A percentile compares a stretch with the other conserved stretches of the same genome.
These are phyloP conservation scores for Tolypocladium nubicola DNA, from an alignment of 2,329 filamentous ascomycete genomes.

Conservation along the genomic window DNA sequence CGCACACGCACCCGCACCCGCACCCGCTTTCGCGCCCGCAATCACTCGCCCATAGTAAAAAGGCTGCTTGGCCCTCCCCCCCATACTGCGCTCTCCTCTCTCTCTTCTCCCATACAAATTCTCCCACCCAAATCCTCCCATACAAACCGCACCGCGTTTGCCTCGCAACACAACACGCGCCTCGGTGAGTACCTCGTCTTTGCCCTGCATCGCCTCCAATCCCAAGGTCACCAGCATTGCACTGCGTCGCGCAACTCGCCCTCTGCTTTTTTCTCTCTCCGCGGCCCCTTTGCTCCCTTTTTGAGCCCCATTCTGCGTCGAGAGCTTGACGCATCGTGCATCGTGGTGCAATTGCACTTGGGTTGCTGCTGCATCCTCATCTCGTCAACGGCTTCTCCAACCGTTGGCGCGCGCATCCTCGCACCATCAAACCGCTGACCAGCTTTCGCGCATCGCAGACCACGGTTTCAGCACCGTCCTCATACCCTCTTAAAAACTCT, in stretches of 20 bases:
- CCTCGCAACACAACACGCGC: conserved; percentile 31
- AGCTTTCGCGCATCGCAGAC: conserved; percentile 4
- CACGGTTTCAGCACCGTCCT: conserved; percentile 14
- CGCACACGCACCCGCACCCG: conserved; percentile 3
- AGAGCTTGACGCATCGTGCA: conserved; percentile 6
- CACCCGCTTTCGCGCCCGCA: conserved; percentile 30
- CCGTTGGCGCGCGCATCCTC: conserved; percentile 1
- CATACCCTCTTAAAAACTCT: conserved; percentile 9
- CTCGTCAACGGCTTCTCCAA: not conserved
- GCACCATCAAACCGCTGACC: conserved; percentile 7
- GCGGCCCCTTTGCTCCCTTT: conserved; percentile 6
- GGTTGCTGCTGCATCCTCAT: not conserved
- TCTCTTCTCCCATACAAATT: conserved; percentile 52
- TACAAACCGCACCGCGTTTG: conserved; percentile 33
- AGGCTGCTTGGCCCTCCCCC: conserved; percentile 43
- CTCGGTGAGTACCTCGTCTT: conserved; percentile 43
- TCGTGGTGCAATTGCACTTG: conserved; percentile 3
- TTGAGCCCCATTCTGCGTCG: not conserved
- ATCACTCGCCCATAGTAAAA: conserved; percentile 58
- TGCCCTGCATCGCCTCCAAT: conserved; percentile 14
- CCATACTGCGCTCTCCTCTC: conserved; percentile 37
- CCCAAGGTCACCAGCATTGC: conserved; percentile 21
- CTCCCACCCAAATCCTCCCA: conserved; percentile 43
- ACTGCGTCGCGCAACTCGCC: conserved; percentile 4
- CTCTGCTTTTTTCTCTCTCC: conserved; percentile 5